Conservation (phyloP, 1,284 basidiomycete species). For the Wolfiporia cocos region DNA sequence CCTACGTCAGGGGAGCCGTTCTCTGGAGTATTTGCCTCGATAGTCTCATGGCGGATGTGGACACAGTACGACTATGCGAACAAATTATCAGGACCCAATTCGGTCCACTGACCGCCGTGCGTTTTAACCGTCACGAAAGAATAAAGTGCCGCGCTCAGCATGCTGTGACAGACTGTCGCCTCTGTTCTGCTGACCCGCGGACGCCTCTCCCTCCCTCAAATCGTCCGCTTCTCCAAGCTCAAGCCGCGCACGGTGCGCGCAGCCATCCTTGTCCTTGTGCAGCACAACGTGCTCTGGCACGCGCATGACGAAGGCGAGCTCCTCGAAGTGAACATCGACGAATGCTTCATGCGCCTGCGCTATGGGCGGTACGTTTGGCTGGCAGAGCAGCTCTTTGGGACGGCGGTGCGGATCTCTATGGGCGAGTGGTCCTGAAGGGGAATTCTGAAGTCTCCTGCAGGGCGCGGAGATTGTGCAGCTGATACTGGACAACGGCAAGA, state of each 20-base stretch:
- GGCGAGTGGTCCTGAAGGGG: constrained; percentile 5
- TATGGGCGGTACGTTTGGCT: constrained; percentile 79
- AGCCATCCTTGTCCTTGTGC: constrained; percentile 78
- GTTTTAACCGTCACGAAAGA: constrained; percentile 20
- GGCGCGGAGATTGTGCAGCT: constrained; percentile 70
- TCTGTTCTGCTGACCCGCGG: constrained; percentile 83
- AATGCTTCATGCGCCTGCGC: constrained; percentile 73
- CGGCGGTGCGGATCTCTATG: constrained; percentile 43
- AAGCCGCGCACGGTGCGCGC: constrained; percentile 68
- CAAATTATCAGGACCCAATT: constrained; percentile 78
- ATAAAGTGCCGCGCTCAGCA: background rate
- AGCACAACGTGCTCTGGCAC: constrained; percentile 91
- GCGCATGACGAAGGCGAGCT: constrained; percentile 74
- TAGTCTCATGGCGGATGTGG: constrained; percentile 53
- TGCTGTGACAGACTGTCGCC: constrained; percentile 67
- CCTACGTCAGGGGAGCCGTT: too few relatives aligned
- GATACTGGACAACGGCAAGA: constrained; percentile 82
- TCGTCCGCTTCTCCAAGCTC: constrained; percentile 64
- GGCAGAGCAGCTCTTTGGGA: constrained; percentile 65
- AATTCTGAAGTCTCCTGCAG: constrained; percentile 31
- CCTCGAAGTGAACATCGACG: constrained; percentile 73
- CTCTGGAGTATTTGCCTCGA: background rate
- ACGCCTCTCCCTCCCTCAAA: constrained; percentile 66
- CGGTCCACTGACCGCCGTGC: constrained; percentile 70
- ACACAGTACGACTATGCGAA: constrained; percentile 65